phyloP scores from a whole-genome alignment of 805 yeast species.

The Yueomyces sp. region DNA sequence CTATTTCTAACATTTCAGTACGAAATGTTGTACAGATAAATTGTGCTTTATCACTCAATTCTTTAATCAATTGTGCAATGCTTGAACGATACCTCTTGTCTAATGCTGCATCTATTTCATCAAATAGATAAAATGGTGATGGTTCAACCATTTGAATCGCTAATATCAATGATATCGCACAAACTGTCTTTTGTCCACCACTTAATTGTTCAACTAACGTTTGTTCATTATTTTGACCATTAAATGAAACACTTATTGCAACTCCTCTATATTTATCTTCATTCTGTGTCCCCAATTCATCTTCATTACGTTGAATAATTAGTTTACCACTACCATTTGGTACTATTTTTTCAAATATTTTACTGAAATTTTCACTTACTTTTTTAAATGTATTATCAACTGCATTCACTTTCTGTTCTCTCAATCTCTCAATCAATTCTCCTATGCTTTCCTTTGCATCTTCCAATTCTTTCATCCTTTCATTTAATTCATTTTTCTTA shows the following conservation, averaged over 20 bases:
- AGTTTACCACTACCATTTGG: slow-evolving; percentile 73
- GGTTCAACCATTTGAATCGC: slow-evolving; percentile 95
- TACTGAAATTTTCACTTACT: slow-evolving; percentile 60
- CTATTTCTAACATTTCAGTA: slow-evolving; percentile 80
- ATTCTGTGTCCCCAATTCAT: slow-evolving; percentile 10
- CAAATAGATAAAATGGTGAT: slow-evolving; percentile 91
- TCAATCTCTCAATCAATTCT: slow-evolving; percentile 52
- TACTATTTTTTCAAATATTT: slow-evolving; percentile 67
- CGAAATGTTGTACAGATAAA: slow-evolving; percentile 94
- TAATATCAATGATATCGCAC: slow-evolving; percentile 85
- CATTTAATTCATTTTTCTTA: slow-evolving; percentile 53
- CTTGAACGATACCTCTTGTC: slow-evolving; percentile 86
- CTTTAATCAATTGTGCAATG: slow-evolving; percentile 63
- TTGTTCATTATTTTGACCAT: slow-evolving; percentile 74
- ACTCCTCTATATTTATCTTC: slow-evolving; percentile 55
- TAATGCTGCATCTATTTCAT: slow-evolving; percentile 91
- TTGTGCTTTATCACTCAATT: slow-evolving; percentile 60
- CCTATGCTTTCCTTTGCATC: slow-evolving; percentile 62
- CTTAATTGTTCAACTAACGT: slow-evolving; percentile 81
- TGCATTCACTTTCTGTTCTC: slow-evolving; percentile 71
- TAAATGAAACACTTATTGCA: slow-evolving; percentile 78
- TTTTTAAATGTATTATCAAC: slow-evolving; percentile 64
- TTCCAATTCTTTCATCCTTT: slow-evolving; percentile 56
- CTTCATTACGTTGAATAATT: slow-evolving; percentile 38
- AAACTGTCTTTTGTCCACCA: slow-evolving; percentile 94